Evolutionary conservation across 495 filamentous ascomycete species (phyloP), one percentile per base, ranked within the genome.

Genomic region (Symbiotaphrina buchneri): DNA sequence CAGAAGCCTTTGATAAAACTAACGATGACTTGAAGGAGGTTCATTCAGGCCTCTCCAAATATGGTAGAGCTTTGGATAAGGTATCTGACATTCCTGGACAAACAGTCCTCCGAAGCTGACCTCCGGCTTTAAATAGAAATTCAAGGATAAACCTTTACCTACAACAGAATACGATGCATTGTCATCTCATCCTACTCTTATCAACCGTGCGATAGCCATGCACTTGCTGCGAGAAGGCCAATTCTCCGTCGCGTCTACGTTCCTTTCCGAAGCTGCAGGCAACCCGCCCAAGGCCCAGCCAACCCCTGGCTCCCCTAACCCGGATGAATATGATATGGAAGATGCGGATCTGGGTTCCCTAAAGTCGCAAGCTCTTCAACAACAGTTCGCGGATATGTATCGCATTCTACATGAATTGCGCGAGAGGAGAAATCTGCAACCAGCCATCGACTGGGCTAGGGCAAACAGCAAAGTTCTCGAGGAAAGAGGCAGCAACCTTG

Each of bases 171-270:
- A 79, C 45, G 82, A 92, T 47, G 74, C 67, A n/a, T 65, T 93
- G 40, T 70, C 68, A 4, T 63, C 71, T 16, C 71, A 90, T 36
- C 57, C 72, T 4, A 52, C 62, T 21, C 62, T 92, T 6, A 77
- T 94, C 41, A 85, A 95, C 47, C 63, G 83, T 15, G 87, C 87
- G 14, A 87, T 95, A 33, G 79, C 77, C 2, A 93, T 97, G 83
- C 87, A 97, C 47, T 59, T 97, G 10, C 64, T 95, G 11, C 72
- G 87, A 15, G 90, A 95, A 56, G 87, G 87, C 21, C 76, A 92
- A 46, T 95, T 97, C 48, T 56, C 51, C 10, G 85, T 93, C 1
- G 84, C 84, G 2, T 60, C 69, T 3, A 80, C 74, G 3, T 93
- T 94, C 36, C 61, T 84, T 13, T 51, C 53, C 7, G 84, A 93